Base-by-base conservation (phyloP, 805 yeast genomes). In the Saturnispora hagleri region DNA sequence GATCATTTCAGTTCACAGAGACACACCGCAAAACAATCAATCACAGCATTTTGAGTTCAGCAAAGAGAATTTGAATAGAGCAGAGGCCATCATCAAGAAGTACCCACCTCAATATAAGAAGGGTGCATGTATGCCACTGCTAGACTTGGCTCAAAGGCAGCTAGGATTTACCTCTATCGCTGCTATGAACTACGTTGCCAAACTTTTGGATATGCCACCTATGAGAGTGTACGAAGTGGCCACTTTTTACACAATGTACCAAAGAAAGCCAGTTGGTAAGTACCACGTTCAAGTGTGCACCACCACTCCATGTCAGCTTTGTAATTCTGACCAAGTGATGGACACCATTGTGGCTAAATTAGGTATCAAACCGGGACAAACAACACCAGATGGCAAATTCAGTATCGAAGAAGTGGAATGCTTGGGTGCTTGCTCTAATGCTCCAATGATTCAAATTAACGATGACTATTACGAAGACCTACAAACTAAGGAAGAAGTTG, bases 211-310 rank as follows among this genome's bases (percentile, higher is more conserved):
- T 62, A 84, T 88, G 82, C 96, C 96, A 31, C 95, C 95, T 54
- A 87, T 87, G 96, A 80, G 96, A 71, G 96, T 87, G 31, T 87
- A 87, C 68, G 95, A 87, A 68, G 96, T 87, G 57, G 96, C 96
- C 33, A 85, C 95, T 42, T 87, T 87, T 72, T 87, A 87, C 71
- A 87, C 96, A 60, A 88, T 87, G 96, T 87, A 82, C 73, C 85
- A 85, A 71, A 80, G 93, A 67, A 74, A 77, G 57, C 95, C 95
- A 47, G 81, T 88, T 78, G 95, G 95, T 54, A 86, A 86, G 64
- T 85, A 78, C 66, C 86, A 85, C 65, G 70, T 87, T 51, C 95
- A 87, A 67, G 83, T 88, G 41, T 87, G 96, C 71, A 88, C 96
- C 53, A 87, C 95, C 44, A 87, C 95, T 17, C 93, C 95, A 35